phyloP scores from a whole-genome alignment of 345 rosid genomes.

The Boechera retrofracta region DNA sequence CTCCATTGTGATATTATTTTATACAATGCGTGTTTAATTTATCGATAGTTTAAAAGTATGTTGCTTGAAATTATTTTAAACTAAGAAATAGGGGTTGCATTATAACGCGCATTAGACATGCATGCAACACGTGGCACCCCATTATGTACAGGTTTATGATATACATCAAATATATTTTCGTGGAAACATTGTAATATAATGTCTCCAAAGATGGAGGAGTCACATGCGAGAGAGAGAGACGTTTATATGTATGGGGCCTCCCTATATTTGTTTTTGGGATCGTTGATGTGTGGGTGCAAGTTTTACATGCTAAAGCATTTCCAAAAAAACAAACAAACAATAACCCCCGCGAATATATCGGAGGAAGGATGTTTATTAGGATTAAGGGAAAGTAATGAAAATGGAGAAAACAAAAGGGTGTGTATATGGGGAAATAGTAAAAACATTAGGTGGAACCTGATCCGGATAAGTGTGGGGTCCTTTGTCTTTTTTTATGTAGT shows the following conservation, averaged over 20 bases:
- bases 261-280: background rate
- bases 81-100: background rate
- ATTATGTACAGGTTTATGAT: constrained; percentile 7
- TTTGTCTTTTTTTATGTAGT: background rate
- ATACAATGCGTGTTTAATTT: background rate
- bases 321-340: too few relatives aligned
- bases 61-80: background rate
- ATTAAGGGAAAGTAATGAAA: too few relatives aligned
- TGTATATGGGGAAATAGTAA: background rate
- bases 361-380: too few relatives aligned
- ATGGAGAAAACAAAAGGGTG: background rate
- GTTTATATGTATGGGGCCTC: background rate
- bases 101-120: constrained; percentile 2
- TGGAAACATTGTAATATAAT: background rate
- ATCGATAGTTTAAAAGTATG: background rate
- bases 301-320: background rate
- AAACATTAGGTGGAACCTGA: background rate
- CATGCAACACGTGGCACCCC: constrained; percentile 32
- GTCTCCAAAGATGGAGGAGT: constrained; percentile 35
- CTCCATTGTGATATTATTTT: background rate
- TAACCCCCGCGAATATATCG: too few relatives aligned
- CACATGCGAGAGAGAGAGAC: constrained; percentile 15
- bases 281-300: constrained; percentile 2
- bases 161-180: too few relatives aligned
- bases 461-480: constrained; percentile 40